phyloP scores from a whole-genome alignment of 176 grass and related monocot species.

The Lolium rigidum region DNA sequence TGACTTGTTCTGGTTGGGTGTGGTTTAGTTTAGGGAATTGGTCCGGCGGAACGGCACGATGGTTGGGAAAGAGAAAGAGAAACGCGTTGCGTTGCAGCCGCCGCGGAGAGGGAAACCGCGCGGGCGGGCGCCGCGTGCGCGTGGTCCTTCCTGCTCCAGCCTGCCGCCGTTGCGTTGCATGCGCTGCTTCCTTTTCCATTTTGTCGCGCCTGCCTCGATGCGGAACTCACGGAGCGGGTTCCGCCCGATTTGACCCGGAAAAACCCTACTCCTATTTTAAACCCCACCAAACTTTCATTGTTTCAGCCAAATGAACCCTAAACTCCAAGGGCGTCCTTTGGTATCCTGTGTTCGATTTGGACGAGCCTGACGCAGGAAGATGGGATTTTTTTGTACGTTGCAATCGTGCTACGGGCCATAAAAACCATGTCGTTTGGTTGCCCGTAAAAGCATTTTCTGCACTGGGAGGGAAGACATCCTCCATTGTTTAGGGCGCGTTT shows the following conservation, averaged over 20 bases:
- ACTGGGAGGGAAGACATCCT: too few relatives aligned
- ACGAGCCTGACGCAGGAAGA: too few relatives aligned
- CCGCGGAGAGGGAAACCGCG: constrained; percentile 23
- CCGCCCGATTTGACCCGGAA: background rate
- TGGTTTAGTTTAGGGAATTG: constrained; percentile 28
- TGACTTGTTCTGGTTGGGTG: constrained; percentile 12
- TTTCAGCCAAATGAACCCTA: too few relatives aligned
- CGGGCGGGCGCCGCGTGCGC: constrained; percentile 13
- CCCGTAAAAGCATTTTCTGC: too few relatives aligned
- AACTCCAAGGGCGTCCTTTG: too few relatives aligned
- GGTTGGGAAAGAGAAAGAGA: background rate
- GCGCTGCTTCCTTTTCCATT: background rate
- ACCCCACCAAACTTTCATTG: too few relatives aligned
- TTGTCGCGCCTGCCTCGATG: background rate
- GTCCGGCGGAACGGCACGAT: constrained; percentile 25
- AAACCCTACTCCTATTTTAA: too few relatives aligned
- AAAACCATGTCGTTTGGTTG: too few relatives aligned
- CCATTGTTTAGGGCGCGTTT: too few relatives aligned
- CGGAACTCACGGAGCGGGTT: constrained; percentile 22
- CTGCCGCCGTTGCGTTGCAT: background rate
- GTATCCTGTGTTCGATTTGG: too few relatives aligned
- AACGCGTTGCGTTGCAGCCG: background rate
- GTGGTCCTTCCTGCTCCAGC: background rate
- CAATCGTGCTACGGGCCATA: too few relatives aligned
- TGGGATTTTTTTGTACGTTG: too few relatives aligned